A percentile compares a stretch with the other conserved stretches of the same genome.
Conservation (phyloP, 2,329 filamentous ascomycete species). For the Rhexocercosporidium sp. region DNA sequence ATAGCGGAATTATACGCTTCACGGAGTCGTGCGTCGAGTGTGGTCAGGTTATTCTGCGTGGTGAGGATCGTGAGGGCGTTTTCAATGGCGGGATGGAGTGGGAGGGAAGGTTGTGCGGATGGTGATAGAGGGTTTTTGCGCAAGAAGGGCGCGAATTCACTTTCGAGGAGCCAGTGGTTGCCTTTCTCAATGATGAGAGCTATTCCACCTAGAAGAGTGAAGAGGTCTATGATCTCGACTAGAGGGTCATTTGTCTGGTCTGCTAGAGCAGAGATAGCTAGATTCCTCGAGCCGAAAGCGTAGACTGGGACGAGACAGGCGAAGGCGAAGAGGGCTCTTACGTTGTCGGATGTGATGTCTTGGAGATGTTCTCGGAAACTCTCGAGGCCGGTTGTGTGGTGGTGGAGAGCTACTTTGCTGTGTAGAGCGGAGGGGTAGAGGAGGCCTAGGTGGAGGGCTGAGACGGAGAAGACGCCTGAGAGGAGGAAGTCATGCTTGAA, state of each 20-base stretch:
- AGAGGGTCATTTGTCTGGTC: neutral
- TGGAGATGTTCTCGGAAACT: neutral
- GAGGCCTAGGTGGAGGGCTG: neutral
- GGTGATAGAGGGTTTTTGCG: neutral
- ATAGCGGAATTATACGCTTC: neutral
- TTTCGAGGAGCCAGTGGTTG: neutral
- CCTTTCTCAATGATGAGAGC: neutral
- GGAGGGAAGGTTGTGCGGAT: too few species aligned
- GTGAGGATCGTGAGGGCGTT: neutral
- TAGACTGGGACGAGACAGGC: neutral
- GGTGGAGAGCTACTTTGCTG: neutral
- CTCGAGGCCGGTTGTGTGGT: neutral
- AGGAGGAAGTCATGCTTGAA: neutral
- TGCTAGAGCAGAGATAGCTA: neutral
- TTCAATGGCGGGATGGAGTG: neutral
- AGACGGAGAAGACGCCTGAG: slow-evolving; percentile 1
- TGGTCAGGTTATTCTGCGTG: neutral
- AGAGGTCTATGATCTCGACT: neutral
- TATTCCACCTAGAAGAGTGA: neutral
- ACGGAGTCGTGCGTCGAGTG: neutral
- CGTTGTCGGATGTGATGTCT: neutral
- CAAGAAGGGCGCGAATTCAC: neutral
- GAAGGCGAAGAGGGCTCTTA: neutral
- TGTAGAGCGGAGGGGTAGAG: neutral
- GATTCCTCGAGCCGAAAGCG: neutral